Evolutionary conservation across 2,329 filamentous ascomycete species (phyloP), one percentile per base, ranked within the genome.

Genomic region (Aulographum hederae): DNA sequence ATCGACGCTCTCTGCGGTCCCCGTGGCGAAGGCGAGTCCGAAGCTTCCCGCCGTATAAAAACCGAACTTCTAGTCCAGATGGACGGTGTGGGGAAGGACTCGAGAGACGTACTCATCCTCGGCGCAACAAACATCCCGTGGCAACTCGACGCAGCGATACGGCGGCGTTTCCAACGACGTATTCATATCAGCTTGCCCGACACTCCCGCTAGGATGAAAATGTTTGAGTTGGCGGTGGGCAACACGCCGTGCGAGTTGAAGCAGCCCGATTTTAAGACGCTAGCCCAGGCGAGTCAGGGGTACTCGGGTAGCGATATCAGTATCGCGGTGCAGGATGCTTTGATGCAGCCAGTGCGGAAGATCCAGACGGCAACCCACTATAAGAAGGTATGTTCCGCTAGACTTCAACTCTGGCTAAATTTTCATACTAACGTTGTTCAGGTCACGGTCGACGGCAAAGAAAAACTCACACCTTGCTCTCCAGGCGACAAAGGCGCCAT

Each of bases 351-450:
- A 2, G 80, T 98, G 38, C 69, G 89, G 38, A 91, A 94, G 57
- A 95, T 98, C 43, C 77, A 95, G 53, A 92, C 85, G 39, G 86
- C 89, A 13, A 98, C 89, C 32, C 89, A 98, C 60, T 98, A 95
- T 58, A 94, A 94, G 55, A 76, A 79, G 61, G 86, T 86, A 62
- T 31, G 50, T 43, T 28, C 36, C 12, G 17, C 21, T 2, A 25
- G 15, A 18, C n/a, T 33, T 6, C 21, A 2, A 11, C n/a, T n/a
- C n/a, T n/a, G n/a, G n/a, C n/a, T n/a, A n/a, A n/a, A n/a, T n/a
- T n/a, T n/a, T n/a, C 15, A 28, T 25, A 16, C 12, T 28, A 20
- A 30, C 26, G 17, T 33, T 32, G 11, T 28, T 15, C 39, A 86
- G 78, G 73, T 91, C 19, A 67, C 66, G 43, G 65, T 73, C 35